phyloP scores from a whole-genome alignment of 768 basidiomycete genomes.

The Trametes coccinea region DNA sequence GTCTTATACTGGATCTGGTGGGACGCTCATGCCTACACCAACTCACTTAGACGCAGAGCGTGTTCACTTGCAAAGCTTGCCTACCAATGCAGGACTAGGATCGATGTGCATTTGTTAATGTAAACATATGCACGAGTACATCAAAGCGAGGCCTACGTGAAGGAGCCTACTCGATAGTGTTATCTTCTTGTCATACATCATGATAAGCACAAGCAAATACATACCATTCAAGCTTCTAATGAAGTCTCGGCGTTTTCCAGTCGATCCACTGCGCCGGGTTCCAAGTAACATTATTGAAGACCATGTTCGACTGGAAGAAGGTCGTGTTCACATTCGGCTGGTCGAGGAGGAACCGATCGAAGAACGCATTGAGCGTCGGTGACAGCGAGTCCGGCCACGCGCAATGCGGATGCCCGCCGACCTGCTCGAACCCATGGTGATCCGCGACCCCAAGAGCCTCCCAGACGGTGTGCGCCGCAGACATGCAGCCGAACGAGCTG shows the following conservation, averaged over 20 bases:
- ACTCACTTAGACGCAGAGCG: too few relatives aligned
- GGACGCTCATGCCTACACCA: too few relatives aligned
- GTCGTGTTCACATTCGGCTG: constrained; percentile 46
- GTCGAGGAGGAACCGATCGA: constrained; percentile 55
- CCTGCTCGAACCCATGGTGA: constrained; percentile 53
- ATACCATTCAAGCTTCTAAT: neutral
- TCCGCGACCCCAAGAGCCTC: constrained; percentile 49
- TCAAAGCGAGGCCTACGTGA: too few relatives aligned
- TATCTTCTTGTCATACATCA: too few relatives aligned
- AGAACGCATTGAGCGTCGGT: constrained; percentile 49
- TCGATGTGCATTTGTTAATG: too few relatives aligned
- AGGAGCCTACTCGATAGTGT: too few relatives aligned
- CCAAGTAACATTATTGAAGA: constrained; percentile 40
- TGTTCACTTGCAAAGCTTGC: too few relatives aligned
- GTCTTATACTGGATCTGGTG: too few relatives aligned
- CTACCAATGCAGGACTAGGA: too few relatives aligned
- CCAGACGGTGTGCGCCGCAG: constrained; percentile 50
- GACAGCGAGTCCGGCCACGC: constrained; percentile 49
- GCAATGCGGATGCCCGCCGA: constrained; percentile 57
- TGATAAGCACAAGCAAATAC: neutral
- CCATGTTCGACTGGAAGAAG: constrained; percentile 45
- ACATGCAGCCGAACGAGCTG: constrained; percentile 52
- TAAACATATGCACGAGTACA: too few relatives aligned
- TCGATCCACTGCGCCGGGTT: constrained; percentile 46
- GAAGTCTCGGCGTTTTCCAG: constrained; percentile 50